Evolutionary conservation across 768 basidiomycete genomes (phyloP).

Genomic region (Leucocoprinus leucothites): DNA sequence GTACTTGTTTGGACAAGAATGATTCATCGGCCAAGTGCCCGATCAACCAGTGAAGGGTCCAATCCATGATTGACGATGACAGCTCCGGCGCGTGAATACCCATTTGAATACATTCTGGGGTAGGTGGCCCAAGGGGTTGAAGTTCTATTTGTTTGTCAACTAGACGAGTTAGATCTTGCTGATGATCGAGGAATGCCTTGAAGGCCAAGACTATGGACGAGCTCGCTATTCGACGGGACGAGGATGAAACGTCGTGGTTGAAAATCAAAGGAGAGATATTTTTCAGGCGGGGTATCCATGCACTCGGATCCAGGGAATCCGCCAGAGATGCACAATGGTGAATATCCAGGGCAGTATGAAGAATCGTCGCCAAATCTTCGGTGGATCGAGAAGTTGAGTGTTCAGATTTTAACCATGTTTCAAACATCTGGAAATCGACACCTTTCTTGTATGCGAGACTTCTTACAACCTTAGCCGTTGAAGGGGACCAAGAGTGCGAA

Average conservation of each 20-base stretch:
- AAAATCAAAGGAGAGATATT: conserved; percentile 9
- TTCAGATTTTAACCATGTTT: conserved; percentile 39
- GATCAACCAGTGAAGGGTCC: conserved; percentile 5
- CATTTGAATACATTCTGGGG: conserved; percentile 1
- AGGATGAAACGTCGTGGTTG: neutral
- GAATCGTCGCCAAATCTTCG: conserved; percentile 32
- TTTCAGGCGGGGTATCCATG: conserved; percentile 29
- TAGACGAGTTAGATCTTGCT: neutral
- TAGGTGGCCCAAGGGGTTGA: neutral
- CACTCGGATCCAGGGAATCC: conserved; percentile 15
- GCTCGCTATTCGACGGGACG: neutral
- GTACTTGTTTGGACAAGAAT: neutral
- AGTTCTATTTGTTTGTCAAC: neutral
- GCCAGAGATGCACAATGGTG: conserved; percentile 7
- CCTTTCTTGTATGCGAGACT: conserved; percentile 41
- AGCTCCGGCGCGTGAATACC: neutral
- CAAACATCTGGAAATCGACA: conserved; percentile 22
- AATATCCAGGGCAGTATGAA: conserved; percentile 48
- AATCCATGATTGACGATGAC: neutral
- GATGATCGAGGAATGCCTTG: neutral
- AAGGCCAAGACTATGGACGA: neutral
- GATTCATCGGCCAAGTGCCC: neutral
- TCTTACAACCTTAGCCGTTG: conserved; percentile 41
- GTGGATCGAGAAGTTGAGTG: conserved; percentile 20
- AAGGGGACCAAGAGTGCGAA: conserved; percentile 38